These are phyloP conservation scores for Fereydounia khargensis DNA, from an alignment of 1,284 basidiomycete genomes.

Conservation along the genomic window DNA sequence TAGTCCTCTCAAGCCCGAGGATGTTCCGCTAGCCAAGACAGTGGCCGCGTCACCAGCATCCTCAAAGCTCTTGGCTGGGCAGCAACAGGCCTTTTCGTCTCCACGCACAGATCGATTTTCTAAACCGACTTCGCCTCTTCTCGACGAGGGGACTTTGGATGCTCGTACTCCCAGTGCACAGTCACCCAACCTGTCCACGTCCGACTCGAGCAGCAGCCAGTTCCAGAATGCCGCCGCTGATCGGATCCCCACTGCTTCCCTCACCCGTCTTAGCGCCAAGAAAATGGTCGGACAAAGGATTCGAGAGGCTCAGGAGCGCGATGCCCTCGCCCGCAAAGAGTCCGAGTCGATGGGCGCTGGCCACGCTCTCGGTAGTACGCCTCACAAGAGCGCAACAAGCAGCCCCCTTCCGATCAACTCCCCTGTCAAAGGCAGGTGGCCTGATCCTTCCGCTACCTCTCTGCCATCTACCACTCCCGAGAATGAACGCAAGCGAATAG, in stretches of 20 bases:
- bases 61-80: no score
- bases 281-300: constrained; percentile 48
- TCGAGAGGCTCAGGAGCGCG: constrained; percentile 43
- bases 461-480: no score
- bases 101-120: no score
- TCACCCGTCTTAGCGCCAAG: constrained; percentile 41
- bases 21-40: constrained; percentile 5
- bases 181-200: background rate
- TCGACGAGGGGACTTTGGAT: no score
- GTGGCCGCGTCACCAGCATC: constrained; percentile 1
- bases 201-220: background rate
- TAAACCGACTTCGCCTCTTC: background rate
- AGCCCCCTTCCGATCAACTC: no score
- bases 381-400: no score
- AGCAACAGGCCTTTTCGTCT: no score
- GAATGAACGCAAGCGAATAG: constrained; percentile 14
- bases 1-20: constrained; percentile 32
- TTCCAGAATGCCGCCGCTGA: constrained; percentile 11
- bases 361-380: no score
- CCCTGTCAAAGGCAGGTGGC: no score
- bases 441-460: no score
- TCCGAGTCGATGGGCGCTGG: constrained; percentile 12
- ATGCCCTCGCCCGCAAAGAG: constrained; percentile 20
- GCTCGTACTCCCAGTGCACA: no score
- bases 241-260: constrained; percentile 32